Evolutionary conservation across 148 eudicot genomes (phyloP), one percentile per base, ranked within the genome.

Genomic region (Chenopodium formosanum): DNA sequence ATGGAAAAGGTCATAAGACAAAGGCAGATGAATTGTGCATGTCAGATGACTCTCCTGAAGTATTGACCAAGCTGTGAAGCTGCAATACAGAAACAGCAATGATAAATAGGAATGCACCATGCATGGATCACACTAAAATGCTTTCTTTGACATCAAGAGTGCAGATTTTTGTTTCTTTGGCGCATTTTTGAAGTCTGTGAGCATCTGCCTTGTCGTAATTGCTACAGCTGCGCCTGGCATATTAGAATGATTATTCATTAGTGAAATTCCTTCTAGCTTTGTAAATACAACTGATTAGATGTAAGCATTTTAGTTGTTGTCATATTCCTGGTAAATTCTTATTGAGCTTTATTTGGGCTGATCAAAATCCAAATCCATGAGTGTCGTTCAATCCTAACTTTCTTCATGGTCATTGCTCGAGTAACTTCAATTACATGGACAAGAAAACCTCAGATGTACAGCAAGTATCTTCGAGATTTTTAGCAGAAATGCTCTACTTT

Each of bases 1-100:
- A 92, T 78, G 97, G 97, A 46, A 91, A 88, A 87, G 91, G 97
- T 78, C 85, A 87, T 34, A 87, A 83, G 73, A 68, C 74, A 44
- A 88, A 84, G 75, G 65, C 77, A 12, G 74, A 88, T 72, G 68
- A 83, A 73, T 73, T 88, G 48, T 50, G 79, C 81, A 70, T 60
- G 53, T 32, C 76, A 9, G 65, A 58, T 3, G 27, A 73, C 23
- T 12, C 10, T 22, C 17, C 5, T 50, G 78, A 78, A 78, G 58
- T 37, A 62, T 60, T 60, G 53, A 11, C 34, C 52, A 29, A 47
- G 34, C 34, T 66, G 46, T 65, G 56, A 78, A 50, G 12, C 72
- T 20, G 20, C 81, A 44, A 63, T 46, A 75, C 60, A 70, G 7
- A 40, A 32, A 47, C 31, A 50, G 9, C 40, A 53, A 19, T 16